Evolutionary conservation across 768 basidiomycete species (phyloP), one percentile per base, ranked within the genome.

Genomic region (Rhizopogon vinicolor): DNA sequence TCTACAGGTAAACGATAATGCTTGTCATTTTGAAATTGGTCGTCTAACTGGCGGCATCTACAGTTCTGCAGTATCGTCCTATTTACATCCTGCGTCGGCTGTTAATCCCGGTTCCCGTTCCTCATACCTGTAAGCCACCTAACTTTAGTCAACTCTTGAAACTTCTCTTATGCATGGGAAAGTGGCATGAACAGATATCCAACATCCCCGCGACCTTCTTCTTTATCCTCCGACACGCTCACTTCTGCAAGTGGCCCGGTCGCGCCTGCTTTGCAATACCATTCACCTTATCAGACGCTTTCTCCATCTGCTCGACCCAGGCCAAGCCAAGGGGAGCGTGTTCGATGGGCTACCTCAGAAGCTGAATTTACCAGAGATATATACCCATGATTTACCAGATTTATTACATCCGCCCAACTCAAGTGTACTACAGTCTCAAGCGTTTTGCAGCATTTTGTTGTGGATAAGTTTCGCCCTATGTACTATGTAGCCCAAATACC

Each of bases 21-120:
- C 12, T 49, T 22, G 7, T 22, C 35, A 37, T 49, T 37, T 53
- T 9, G 25, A 37, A 31, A 22, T 16, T 28, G 9, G 19, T 52
- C 33, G 39, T 31, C 31, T 28, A 46, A 29, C 16, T 60, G 22
- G 59, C 33, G 16, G 28, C 49, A 9, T 48, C 22, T 52, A 33
- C 60, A 84, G 84, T 61, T 75, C 80, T 51, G 75, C 83, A 37
- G 79, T 86, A 19, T 80, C 83, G 51, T 73, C 80, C 2, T 75
- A 81, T 48, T 53, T 81, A 22, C 59, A 67, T 39, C 55, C 59
- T 33, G 60, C 52, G 31, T 43, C 61, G 16, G 9, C 52, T 22
- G 28, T 29, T 25, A 48, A 43, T 40, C 31, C 54, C 16, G 53
- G 29, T 44, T 52, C 65, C 31, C 60, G 57, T 2, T 61, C 52